Evolutionary conservation across 2,329 filamentous ascomycete genomes (phyloP).

Genomic region (Cladorrhinum sp.): DNA sequence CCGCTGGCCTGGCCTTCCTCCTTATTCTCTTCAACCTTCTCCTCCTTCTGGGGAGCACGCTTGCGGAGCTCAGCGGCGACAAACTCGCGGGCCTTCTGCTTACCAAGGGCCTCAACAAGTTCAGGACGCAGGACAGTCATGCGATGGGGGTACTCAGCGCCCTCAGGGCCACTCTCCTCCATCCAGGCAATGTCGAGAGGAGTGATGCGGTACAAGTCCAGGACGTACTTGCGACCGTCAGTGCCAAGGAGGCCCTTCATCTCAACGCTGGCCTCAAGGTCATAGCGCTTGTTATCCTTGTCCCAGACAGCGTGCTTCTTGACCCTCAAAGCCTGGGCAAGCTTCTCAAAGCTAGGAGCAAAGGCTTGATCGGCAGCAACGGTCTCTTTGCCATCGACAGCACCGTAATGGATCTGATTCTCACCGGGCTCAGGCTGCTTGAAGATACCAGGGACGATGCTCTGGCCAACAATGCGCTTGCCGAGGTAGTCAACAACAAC

Average conservation of each 20-base stretch:
- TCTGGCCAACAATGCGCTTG: slow-evolving; percentile 95
- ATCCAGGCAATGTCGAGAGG: slow-evolving; percentile 89
- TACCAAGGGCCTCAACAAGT: slow-evolving; percentile 80
- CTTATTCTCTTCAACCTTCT: slow-evolving; percentile 24
- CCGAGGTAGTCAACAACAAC: slow-evolving; percentile 96
- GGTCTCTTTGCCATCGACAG: slow-evolving; percentile 93
- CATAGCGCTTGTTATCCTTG: slow-evolving; percentile 85
- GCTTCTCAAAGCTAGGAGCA: slow-evolving; percentile 76
- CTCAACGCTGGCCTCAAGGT: slow-evolving; percentile 92
- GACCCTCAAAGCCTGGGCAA: slow-evolving; percentile 85
- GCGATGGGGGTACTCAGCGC: slow-evolving; percentile 76
- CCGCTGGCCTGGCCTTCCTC: slow-evolving; percentile 7
- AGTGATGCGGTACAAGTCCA: slow-evolving; percentile 92
- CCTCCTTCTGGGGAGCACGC: slow-evolving; percentile 45
- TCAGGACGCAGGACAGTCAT: slow-evolving; percentile 94
- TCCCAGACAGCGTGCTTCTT: slow-evolving; percentile 98
- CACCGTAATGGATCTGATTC: slow-evolving; percentile 98
- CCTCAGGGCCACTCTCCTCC: slow-evolving; percentile 62
- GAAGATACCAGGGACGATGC: slow-evolving; percentile 97
- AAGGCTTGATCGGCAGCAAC: slow-evolving; percentile 90
- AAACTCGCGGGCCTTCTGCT: slow-evolving; percentile 84
- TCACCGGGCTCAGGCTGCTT: slow-evolving; percentile 96
- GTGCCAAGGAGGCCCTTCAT: slow-evolving; percentile 97
- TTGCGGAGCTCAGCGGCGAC: slow-evolving; percentile 74
- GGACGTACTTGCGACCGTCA: slow-evolving; percentile 94